These are phyloP conservation scores for Fraxinus floribunda DNA, from an alignment of 305 asterid genomes.

Conservation along the genomic window DNA sequence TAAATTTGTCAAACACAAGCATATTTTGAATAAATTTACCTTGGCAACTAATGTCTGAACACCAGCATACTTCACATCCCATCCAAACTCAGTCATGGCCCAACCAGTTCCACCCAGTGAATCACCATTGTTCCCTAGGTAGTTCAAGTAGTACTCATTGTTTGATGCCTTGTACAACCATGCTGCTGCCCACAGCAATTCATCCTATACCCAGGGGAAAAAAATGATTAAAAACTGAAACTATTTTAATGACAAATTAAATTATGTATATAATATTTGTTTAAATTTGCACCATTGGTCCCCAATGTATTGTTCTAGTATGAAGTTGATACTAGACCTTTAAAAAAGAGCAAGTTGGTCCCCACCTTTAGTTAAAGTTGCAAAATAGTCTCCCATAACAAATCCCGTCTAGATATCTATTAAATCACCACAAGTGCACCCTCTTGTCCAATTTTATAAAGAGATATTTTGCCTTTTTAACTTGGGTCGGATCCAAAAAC, in stretches of 20 bases:
- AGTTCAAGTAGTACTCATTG: constrained; percentile 67
- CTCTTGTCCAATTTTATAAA: neutral
- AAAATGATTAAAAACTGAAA: neutral
- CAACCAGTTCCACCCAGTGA: constrained; percentile 96
- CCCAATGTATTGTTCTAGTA: neutral
- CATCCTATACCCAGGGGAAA: constrained; percentile 53
- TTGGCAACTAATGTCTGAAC: constrained; percentile 89
- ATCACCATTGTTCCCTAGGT: constrained; percentile 78
- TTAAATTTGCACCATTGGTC: neutral
- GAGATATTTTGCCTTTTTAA: neutral
- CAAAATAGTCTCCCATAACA: neutral
- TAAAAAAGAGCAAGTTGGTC: neutral
- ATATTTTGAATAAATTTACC: constrained; percentile 36
- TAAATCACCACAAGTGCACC: neutral
- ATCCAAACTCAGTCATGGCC: constrained; percentile 96
- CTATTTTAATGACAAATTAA: neutral
- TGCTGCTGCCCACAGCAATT: constrained; percentile 96
- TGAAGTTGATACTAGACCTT: neutral
- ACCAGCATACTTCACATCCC: constrained; percentile 99
- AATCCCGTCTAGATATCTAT: neutral
- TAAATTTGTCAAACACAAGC: neutral
- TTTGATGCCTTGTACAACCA: constrained; percentile 94
- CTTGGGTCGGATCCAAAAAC: neutral
- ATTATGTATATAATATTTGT: neutral
- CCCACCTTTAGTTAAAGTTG: neutral